These are phyloP conservation scores for Botryosphaeria agaves DNA, from an alignment of 2,329 filamentous ascomycete species.

Conservation along the genomic window DNA sequence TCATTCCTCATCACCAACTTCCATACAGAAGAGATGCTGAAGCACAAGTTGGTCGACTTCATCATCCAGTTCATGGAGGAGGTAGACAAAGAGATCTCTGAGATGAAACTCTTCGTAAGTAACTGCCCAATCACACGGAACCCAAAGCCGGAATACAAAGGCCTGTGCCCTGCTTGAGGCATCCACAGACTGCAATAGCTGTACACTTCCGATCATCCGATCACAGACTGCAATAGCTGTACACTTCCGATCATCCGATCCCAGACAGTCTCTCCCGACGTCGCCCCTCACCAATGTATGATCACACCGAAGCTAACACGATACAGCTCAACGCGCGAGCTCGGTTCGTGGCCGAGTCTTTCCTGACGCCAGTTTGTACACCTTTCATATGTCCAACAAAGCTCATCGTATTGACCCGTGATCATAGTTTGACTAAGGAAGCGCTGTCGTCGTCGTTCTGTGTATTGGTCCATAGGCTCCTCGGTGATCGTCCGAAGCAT, in stretches of 20 bases:
- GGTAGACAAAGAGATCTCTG: conserved; percentile 98
- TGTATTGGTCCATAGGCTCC: background rate
- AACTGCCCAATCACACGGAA: too few species aligned
- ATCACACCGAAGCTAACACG: too few species aligned
- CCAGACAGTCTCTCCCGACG: too few species aligned
- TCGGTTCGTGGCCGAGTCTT: conserved; percentile 95
- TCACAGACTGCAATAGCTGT: too few species aligned
- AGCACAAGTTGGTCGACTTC: conserved; percentile 98
- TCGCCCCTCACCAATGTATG: too few species aligned
- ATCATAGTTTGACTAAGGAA: conserved; percentile 3
- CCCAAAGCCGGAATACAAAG: background rate
- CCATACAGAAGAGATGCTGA: conserved; percentile 96
- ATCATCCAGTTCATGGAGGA: conserved; percentile 99
- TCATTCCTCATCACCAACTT: conserved; percentile 98
- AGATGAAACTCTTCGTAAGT: conserved; percentile 98
- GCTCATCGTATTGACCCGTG: background rate
- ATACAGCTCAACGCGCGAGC: conserved; percentile 80
- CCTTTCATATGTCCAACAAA: background rate
- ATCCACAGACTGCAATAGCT: too few species aligned
- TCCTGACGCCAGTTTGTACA: conserved; percentile 68
- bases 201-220: too few species aligned
- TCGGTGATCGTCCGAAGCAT: background rate
- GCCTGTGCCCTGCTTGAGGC: conserved; percentile 2
- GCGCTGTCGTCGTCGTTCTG: too few species aligned
- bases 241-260: too few species aligned